Percentiles rank a stretch among this genome's conserved stretches.
Conservation (phyloP, 169 alveolate species). For the Eimeria falciformis region DNA sequence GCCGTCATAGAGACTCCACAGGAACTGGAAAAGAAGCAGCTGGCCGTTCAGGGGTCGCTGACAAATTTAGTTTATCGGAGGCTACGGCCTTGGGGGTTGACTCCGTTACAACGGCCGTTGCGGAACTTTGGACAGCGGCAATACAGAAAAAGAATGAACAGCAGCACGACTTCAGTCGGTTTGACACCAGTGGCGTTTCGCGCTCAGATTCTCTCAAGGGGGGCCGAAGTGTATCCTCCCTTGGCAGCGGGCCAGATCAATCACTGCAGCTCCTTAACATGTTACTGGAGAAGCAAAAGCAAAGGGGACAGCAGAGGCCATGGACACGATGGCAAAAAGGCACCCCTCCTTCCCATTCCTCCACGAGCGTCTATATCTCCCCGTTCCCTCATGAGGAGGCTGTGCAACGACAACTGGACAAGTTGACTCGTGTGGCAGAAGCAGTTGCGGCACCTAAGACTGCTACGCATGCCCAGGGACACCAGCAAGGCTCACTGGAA, state of each 20-base stretch:
- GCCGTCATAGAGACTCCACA: slow-evolving; percentile 20
- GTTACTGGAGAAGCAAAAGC: slow-evolving; percentile 59
- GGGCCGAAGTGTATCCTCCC: background rate
- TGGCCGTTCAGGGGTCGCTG: background rate
- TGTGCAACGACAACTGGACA: slow-evolving; percentile 10
- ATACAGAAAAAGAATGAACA: background rate
- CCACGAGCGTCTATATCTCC: slow-evolving; percentile 34
- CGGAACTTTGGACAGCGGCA: slow-evolving; percentile 60
- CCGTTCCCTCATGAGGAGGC: slow-evolving; percentile 42
- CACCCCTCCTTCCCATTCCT: background rate
- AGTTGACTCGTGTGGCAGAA: slow-evolving; percentile 23
- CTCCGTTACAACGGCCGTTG: slow-evolving; percentile 58
- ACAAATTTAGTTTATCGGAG: slow-evolving; percentile 34
- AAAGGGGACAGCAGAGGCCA: slow-evolving; percentile 8
- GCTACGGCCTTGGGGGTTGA: slow-evolving; percentile 59
- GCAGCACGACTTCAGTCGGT: slow-evolving; percentile 4
- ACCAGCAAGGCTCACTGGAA: background rate
- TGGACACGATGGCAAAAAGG: background rate
- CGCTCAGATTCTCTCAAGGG: background rate
- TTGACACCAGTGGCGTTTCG: background rate
- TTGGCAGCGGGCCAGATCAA: background rate
- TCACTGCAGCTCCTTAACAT: slow-evolving; percentile 28
- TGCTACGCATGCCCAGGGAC: background rate
- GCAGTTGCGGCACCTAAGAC: slow-evolving; percentile 16
- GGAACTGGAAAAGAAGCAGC: background rate